A percentile compares a stretch with the other conserved stretches of the same genome.
These are phyloP conservation scores for Colletotrichum tropicale DNA, from an alignment of 2,329 filamentous ascomycete genomes.

Conservation along the genomic window DNA sequence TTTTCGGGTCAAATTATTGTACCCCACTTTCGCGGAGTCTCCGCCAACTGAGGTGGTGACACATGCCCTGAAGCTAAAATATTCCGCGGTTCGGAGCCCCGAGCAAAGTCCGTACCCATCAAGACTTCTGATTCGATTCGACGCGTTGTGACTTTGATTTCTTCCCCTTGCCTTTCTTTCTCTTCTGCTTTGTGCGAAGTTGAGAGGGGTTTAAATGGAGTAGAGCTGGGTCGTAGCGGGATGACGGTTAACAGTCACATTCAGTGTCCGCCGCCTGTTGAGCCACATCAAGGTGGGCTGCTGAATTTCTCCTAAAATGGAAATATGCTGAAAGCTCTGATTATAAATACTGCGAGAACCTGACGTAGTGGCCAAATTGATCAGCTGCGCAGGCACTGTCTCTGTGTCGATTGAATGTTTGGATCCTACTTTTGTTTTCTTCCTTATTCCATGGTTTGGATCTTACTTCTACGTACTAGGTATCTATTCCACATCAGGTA, in stretches of 20 bases:
- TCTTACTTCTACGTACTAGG: not conserved
- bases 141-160: rapidly evolving
- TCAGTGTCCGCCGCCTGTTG: not conserved
- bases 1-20: not conserved
- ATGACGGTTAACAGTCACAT: not conserved
- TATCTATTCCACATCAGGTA: not conserved
- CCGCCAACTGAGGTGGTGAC: not conserved
- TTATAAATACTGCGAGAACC: not conserved
- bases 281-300: not conserved
- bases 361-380: rapidly evolving
- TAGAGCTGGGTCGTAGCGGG: not conserved
- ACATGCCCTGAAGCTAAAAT: not conserved
- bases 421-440: no score
- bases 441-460: rapidly evolving
- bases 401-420: not conserved
- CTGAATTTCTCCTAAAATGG: not conserved
- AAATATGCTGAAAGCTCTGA: not conserved
- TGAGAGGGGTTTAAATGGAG: not conserved
- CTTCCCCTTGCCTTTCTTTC: rapidly evolving
- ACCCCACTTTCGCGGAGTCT: not conserved
- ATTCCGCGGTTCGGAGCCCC: not conserved
- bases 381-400: rapidly evolving
- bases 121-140: not conserved
- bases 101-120: not conserved
- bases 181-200: not conserved